Evolutionary conservation across 257 asterid genomes (phyloP), one percentile per base, ranked within the genome.

Genomic region (Scutellaria barbata): DNA sequence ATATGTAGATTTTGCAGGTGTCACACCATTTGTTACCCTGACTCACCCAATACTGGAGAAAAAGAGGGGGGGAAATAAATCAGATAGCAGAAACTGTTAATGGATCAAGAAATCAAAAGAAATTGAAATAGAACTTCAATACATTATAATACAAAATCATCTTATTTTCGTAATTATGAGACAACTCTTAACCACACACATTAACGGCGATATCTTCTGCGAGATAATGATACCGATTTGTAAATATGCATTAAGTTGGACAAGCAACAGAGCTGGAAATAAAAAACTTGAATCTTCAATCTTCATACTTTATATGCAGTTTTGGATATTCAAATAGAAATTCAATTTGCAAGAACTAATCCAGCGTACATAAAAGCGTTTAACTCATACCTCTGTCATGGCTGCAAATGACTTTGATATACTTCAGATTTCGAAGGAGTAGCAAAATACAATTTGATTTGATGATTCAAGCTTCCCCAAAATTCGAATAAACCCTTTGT

Each of bases 21-120:
- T 95, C 97, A 6, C 99, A 95, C 99, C 99, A 95, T 74, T 95
- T 95, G 89, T 92, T 95, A 35, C 99, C 99, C 84, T 95, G 99
- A 80, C 99, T 92, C 56, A 95, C 99, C 98, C 99, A 95, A 81
- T 65, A 95, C 98, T 95, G 87, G 13, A 79, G 52, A 72, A 59
- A 46, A 22, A 22, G 25, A 22, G 25, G 41, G 22, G 75, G 71
- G 69, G 52, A 11, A 46, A 42, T 8, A 11, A 2, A n/a, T 0
- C 62, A 66, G 72, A 75, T 53, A 73, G 45, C 74, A 35, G 40
- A 50, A 39, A 68, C 75, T 46, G 65, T 45, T 59, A 43, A 55
- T 16, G 1, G 37, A 43, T 62, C 25, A 16, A 61, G 51, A 69
- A 67, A 16, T 37, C 40, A 63, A 63, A 47, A 63, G 48, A 65